phyloP scores from a whole-genome alignment of 2,329 filamentous ascomycete genomes.

The Fusarium liriodendri region DNA sequence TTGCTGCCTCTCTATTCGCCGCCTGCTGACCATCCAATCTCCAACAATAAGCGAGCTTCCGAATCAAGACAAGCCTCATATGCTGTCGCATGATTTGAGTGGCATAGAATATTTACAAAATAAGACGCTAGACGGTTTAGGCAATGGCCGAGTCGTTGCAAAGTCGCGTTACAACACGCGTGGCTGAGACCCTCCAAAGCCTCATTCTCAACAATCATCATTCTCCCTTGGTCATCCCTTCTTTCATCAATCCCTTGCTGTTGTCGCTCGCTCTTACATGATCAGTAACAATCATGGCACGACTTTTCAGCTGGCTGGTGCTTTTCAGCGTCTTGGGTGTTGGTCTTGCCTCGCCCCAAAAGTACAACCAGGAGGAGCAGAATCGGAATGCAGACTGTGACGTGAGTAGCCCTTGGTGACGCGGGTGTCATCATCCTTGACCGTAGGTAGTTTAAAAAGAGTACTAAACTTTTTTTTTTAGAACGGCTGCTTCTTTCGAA shows the following conservation, averaged over 20 bases:
- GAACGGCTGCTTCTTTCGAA: background rate
- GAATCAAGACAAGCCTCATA: background rate
- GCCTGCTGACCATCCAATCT: background rate
- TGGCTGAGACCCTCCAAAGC: background rate
- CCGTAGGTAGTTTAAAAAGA: fast-evolving
- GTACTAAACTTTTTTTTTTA: background rate
- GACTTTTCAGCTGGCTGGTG: background rate
- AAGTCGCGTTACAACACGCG: background rate
- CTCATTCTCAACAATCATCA: background rate
- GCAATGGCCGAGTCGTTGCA: background rate
- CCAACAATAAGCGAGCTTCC: background rate
- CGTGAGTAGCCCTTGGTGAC: background rate
- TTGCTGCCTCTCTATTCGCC: background rate
- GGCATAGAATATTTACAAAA: background rate
- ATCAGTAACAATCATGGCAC: background rate
- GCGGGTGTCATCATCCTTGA: background rate
- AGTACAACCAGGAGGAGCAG: background rate
- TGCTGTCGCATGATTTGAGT: background rate
- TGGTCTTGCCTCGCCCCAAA: background rate
- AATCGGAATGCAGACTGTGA: background rate
- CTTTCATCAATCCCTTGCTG: background rate
- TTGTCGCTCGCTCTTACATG: background rate
- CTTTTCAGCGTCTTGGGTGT: background rate
- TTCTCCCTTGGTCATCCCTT: background rate
- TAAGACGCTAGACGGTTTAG: background rate